phyloP scores from a whole-genome alignment of 163 green algal genomes.

The Scenedesmus sp. region DNA sequence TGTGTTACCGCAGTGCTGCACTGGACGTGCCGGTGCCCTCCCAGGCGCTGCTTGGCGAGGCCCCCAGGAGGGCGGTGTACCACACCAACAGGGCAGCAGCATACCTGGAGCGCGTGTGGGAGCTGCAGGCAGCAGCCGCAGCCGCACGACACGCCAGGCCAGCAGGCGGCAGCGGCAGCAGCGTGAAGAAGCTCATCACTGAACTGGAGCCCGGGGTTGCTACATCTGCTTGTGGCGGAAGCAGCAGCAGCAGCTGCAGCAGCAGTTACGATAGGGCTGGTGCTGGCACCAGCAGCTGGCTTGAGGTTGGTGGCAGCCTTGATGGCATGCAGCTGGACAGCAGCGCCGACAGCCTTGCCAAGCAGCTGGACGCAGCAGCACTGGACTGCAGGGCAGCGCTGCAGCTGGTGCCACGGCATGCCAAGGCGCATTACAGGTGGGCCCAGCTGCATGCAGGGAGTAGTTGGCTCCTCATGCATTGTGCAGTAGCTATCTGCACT shows the following conservation, averaged over 20 bases:
- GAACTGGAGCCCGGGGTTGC: not conserved
- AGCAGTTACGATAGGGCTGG: not conserved
- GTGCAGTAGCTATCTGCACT: not conserved
- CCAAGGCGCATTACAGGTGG: conserved; percentile 58
- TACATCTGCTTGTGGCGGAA: not conserved
- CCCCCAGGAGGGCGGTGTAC: conserved; percentile 50
- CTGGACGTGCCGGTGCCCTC: conserved; percentile 61
- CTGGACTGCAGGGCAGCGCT: conserved; percentile 40
- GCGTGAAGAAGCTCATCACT: not conserved
- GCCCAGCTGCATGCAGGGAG: not conserved
- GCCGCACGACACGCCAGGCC: not conserved
- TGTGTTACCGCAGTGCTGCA: conserved; percentile 51
- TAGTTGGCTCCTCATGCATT: too few relatives aligned
- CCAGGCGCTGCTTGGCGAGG: conserved; percentile 55
- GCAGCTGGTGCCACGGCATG: conserved; percentile 18
- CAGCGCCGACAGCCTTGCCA: not conserved
- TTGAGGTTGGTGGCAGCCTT: conserved; percentile 46
- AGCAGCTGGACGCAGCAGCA: conserved; percentile 31
- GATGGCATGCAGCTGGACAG: conserved; percentile 33
- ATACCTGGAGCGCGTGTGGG: conserved; percentile 58
- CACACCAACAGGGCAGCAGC: conserved; percentile 67
- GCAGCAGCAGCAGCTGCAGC: conserved; percentile 10
- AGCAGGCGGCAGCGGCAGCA: not conserved
- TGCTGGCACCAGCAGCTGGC: conserved; percentile 14
- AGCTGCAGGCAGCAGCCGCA: conserved; percentile 17